A percentile compares a stretch with the other conserved stretches of the same genome.
These are phyloP conservation scores for Corymbia maculata DNA, from an alignment of 345 rosid genomes.

Conservation along the genomic window DNA sequence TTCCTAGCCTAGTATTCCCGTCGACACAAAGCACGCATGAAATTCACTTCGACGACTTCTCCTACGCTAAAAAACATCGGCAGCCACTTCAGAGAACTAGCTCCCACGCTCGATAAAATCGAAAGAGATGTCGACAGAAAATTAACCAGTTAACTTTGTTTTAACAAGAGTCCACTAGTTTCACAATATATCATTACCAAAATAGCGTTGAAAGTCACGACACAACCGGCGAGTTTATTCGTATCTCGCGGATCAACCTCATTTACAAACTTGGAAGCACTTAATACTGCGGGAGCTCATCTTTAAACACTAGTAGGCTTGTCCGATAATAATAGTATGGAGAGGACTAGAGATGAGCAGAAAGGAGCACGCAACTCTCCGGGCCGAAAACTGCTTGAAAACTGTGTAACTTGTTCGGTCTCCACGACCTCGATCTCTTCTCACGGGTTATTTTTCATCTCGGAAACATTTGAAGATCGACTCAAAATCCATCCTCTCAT, in stretches of 20 bases:
- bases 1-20: background rate
- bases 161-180: background rate
- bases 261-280: background rate
- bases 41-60: background rate
- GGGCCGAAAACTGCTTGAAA: background rate
- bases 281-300: background rate
- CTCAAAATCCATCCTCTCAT: conserved; percentile 8
- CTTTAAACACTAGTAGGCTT: background rate
- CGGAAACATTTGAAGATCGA: background rate
- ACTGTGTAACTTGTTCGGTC: background rate
- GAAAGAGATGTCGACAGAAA: background rate
- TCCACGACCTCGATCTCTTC: background rate
- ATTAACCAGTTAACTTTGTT: background rate
- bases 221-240: background rate
- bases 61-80: background rate
- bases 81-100: background rate
- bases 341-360: background rate
- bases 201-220: background rate
- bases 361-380: background rate
- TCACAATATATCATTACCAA: background rate
- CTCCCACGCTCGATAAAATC: background rate
- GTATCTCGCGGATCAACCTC: background rate
- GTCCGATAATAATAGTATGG: background rate
- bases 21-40: background rate
- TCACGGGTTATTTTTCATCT: too few relatives aligned